A percentile compares a stretch with the other conserved stretches of the same genome.
phyloP scores from a whole-genome alignment of 495 filamentous ascomycete species.

The Neurospora hispaniola region DNA sequence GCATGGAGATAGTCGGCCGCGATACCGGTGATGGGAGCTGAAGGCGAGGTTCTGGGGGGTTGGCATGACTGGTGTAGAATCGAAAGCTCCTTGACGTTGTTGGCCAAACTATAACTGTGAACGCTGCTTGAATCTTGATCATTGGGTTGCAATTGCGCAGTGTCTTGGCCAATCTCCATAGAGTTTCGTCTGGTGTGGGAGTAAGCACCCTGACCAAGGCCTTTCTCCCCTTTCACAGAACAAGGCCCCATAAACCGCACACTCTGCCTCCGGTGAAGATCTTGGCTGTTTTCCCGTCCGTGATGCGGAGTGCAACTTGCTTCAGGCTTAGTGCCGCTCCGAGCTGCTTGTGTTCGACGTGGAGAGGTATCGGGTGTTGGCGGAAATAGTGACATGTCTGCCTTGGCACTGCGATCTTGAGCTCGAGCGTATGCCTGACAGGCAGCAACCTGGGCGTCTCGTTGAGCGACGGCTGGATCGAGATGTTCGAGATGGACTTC shows the following conservation, averaged over 20 bases:
- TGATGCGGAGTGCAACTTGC: background rate
- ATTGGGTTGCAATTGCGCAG: background rate
- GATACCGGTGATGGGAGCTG: conserved; percentile 9
- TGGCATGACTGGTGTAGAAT: background rate
- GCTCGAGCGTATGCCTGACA: conserved; percentile 52
- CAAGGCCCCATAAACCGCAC: conserved; percentile 43
- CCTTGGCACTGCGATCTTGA: conserved; percentile 31
- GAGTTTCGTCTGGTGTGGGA: background rate
- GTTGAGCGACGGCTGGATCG: conserved; percentile 44
- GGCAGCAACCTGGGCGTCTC: conserved; percentile 60
- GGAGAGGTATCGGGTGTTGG: conserved; percentile 17
- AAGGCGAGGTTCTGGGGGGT: conserved; percentile 10
- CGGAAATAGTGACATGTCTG: conserved; percentile 27
- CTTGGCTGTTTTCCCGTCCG: conserved; percentile 4
- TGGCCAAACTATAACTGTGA: background rate
- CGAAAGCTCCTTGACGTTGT: background rate
- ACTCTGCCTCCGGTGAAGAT: conserved; percentile 36
- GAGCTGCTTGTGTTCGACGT: conserved; percentile 5
- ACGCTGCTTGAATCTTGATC: conserved; percentile 4
- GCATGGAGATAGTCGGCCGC: conserved; percentile 25
- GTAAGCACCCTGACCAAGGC: background rate
- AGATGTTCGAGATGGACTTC: conserved; percentile 37
- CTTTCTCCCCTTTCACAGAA: conserved; percentile 15
- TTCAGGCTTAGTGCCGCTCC: background rate
- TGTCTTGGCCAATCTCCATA: background rate